A percentile compares a stretch with the other conserved stretches of the same genome.
phyloP scores from a whole-genome alignment of 345 rosid species.

The Anacardium occidentale region DNA sequence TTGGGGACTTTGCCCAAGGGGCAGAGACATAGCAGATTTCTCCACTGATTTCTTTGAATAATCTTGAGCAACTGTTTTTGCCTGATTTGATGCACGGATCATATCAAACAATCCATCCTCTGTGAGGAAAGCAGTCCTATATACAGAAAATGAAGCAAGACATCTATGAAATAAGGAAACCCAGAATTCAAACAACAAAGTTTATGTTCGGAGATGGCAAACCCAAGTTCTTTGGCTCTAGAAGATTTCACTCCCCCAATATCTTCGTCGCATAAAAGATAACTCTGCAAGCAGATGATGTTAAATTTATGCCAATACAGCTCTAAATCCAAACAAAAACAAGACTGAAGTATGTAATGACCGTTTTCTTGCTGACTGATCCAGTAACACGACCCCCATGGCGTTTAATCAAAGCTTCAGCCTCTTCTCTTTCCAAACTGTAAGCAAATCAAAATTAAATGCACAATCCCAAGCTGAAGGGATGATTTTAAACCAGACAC shows the following conservation, averaged over 20 bases:
- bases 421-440: constrained; percentile 99
- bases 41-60: constrained; percentile 39
- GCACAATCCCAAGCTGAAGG: constrained; percentile 10
- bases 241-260: constrained; percentile 83
- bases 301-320: constrained; percentile 21
- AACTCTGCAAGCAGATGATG: constrained; percentile 57
- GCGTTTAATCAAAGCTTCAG: constrained; percentile 91
- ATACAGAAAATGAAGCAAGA: constrained; percentile 24
- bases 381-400: constrained; percentile 94
- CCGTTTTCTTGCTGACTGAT: constrained; percentile 99
- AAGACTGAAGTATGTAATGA: constrained; percentile 29
- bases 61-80: constrained; percentile 40
- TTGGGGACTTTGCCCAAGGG: constrained; percentile 50
- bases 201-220: constrained; percentile 21
- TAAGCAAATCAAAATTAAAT: constrained; percentile 23
- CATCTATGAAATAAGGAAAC: constrained; percentile 19
- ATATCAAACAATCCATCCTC: constrained; percentile 92
- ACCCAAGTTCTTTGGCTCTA: constrained; percentile 97
- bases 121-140: constrained; percentile 71
- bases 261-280: constrained; percentile 95
- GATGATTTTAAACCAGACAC: not conserved
- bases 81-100: constrained; percentile 64
- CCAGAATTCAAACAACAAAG: constrained; percentile 18
- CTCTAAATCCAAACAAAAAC: constrained; percentile 17
- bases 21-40: constrained; percentile 37